These are phyloP conservation scores for Fusarium sp. DNA, from an alignment of 2,329 filamentous ascomycete genomes.

Conservation along the genomic window DNA sequence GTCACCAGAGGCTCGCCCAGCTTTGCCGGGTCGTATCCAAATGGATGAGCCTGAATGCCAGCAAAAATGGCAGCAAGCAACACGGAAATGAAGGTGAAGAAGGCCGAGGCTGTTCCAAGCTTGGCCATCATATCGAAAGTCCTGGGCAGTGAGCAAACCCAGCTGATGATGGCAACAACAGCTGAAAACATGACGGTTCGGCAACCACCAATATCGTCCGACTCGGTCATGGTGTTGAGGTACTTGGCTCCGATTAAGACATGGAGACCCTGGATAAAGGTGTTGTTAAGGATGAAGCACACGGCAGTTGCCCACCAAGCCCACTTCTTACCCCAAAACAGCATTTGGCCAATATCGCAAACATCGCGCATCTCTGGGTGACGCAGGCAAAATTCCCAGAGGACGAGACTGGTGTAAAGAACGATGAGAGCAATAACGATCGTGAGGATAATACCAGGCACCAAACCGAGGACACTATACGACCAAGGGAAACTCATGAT, in stretches of 20 bases:
- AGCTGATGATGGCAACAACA: constrained; percentile 79
- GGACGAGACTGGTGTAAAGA: constrained; percentile 74
- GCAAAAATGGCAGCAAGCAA: constrained; percentile 85
- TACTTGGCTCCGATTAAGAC: constrained; percentile 88
- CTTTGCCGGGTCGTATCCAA: constrained; percentile 66
- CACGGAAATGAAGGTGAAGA: constrained; percentile 92
- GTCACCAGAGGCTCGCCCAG: constrained; percentile 74
- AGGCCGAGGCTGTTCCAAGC: constrained; percentile 80
- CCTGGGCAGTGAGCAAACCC: constrained; percentile 81
- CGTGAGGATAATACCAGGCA: constrained; percentile 86
- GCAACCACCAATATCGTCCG: constrained; percentile 68
- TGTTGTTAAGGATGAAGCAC: constrained; percentile 96
- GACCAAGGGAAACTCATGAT: constrained; percentile 98
- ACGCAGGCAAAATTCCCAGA: constrained; percentile 88
- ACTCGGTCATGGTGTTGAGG: constrained; percentile 85
- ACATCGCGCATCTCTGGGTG: constrained; percentile 93
- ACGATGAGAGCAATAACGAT: constrained; percentile 81
- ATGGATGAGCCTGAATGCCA: constrained; percentile 78
- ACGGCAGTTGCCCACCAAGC: constrained; percentile 76
- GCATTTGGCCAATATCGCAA: constrained; percentile 94
- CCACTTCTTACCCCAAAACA: constrained; percentile 87
- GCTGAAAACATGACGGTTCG: constrained; percentile 86
- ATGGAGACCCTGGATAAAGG: constrained; percentile 86
- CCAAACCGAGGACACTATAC: constrained; percentile 86
- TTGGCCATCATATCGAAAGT: constrained; percentile 86